phyloP scores from a whole-genome alignment of 176 grass and related monocot genomes.

The Carex kokanica region DNA sequence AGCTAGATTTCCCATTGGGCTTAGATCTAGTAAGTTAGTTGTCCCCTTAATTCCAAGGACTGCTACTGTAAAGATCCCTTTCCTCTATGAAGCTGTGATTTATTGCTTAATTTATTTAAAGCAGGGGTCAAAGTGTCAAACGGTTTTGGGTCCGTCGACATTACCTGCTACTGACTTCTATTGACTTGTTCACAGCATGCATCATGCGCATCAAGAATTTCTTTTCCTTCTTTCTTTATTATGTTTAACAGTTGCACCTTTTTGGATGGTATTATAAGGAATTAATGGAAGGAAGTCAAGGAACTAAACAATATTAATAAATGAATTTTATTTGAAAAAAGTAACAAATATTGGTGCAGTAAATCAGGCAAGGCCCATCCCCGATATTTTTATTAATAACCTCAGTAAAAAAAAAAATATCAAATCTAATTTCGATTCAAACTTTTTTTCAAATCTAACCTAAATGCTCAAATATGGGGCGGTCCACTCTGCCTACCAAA shows the following conservation, averaged over 20 bases:
- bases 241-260: neutral
- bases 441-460: too few relatives aligned
- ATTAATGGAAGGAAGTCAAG: neutral
- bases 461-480: too few relatives aligned
- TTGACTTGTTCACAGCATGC: slow-evolving; percentile 38
- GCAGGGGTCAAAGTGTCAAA: slow-evolving; percentile 27
- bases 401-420: too few relatives aligned
- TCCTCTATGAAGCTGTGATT: neutral
- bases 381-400: too few relatives aligned
- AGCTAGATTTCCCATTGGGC: slow-evolving; percentile 15
- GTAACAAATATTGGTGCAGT: neutral
- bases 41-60: neutral
- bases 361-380: neutral
- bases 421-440: too few relatives aligned
- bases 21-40: too few relatives aligned
- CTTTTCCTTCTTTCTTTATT: neutral
- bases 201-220: neutral
- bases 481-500: too few relatives aligned
- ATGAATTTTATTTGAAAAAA: neutral
- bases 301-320: neutral
- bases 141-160: slow-evolving; percentile 22
- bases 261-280: neutral
- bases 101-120: slow-evolving; percentile 2
- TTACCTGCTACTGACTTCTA: slow-evolving; percentile 23
- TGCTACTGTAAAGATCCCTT: neutral